Conservation (phyloP, 495 filamentous ascomycete species). For the Podospora bellae-mahoneyi region DNA sequence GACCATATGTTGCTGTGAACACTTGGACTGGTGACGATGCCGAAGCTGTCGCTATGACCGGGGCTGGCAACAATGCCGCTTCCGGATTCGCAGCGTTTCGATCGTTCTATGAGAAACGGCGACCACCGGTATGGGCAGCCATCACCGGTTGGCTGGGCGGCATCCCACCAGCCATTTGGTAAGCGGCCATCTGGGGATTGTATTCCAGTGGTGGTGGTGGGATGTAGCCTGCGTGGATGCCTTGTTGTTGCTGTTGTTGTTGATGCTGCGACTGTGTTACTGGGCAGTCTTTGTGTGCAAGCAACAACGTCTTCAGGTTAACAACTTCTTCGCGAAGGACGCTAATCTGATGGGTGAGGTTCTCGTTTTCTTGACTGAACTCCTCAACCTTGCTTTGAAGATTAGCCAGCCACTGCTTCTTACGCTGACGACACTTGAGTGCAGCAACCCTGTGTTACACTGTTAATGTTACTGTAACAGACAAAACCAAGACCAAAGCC, state of each 20-base stretch:
- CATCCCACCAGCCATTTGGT: conserved; percentile 61
- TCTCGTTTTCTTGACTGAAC: conserved; percentile 87
- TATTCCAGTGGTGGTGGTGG: conserved; percentile 47
- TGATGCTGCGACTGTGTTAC: conserved; percentile 58
- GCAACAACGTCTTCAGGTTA: conserved; percentile 85
- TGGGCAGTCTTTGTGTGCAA: conserved; percentile 96
- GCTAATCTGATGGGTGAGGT: conserved; percentile 75
- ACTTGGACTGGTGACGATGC: background rate
- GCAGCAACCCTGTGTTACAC: conserved; percentile 71
- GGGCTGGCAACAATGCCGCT: background rate
- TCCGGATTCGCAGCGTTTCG: background rate
- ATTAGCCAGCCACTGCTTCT: conserved; percentile 98
- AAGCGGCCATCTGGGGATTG: conserved; percentile 64
- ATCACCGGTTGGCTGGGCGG: conserved; percentile 50
- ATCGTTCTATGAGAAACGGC: conserved; percentile 48
- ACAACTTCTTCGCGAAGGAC: conserved; percentile 89
- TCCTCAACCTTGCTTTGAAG: conserved; percentile 93
- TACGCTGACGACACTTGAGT: conserved; percentile 93
- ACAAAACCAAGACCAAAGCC: background rate
- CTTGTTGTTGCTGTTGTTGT: conserved; percentile 75
- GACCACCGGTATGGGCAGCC: conserved; percentile 51
- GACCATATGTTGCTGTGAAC: background rate
- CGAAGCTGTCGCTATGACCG: background rate
- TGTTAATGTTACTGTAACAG: background rate
- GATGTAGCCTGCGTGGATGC: conserved; percentile 67